phyloP scores from a whole-genome alignment of 129 eudicot species.

The Apium graveolens region DNA sequence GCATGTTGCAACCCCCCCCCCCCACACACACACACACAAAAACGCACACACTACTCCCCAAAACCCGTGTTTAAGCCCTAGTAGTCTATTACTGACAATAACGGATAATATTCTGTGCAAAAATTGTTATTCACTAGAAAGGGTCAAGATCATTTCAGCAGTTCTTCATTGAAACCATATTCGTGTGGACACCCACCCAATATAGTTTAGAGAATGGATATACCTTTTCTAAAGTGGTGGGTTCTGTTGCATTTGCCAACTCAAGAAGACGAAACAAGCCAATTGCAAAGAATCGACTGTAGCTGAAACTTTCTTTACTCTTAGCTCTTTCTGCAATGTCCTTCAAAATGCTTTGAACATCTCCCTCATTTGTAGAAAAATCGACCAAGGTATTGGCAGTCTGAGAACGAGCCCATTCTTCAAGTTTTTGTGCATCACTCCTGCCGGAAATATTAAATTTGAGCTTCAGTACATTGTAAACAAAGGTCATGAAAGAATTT shows the following conservation, averaged over 20 bases:
- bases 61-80: background rate
- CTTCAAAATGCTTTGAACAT: slow-evolving; percentile 57
- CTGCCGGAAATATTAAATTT: slow-evolving; percentile 31
- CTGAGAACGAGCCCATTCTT: slow-evolving; percentile 79
- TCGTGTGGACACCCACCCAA: background rate
- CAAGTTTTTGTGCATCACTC: slow-evolving; percentile 78
- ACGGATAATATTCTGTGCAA: background rate
- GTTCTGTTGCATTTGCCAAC: slow-evolving; percentile 79
- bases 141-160: background rate
- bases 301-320: slow-evolving; percentile 65
- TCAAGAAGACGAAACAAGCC: slow-evolving; percentile 94
- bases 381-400: slow-evolving; percentile 54
- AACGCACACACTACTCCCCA: background rate
- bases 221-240: slow-evolving; percentile 82
- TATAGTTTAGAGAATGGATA: background rate
- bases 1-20: no score
- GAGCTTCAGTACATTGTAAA: background rate
- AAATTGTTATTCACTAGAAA: background rate
- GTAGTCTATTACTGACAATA: background rate
- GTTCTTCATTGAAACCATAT: background rate
- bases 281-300: slow-evolving; percentile 94
- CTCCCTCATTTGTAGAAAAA: slow-evolving; percentile 78
- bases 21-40: background rate
- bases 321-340: slow-evolving; percentile 94
- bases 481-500: background rate